Evolutionary conservation across 345 rosid genomes (phyloP).

Genomic region (Hypericum androsaemum): DNA sequence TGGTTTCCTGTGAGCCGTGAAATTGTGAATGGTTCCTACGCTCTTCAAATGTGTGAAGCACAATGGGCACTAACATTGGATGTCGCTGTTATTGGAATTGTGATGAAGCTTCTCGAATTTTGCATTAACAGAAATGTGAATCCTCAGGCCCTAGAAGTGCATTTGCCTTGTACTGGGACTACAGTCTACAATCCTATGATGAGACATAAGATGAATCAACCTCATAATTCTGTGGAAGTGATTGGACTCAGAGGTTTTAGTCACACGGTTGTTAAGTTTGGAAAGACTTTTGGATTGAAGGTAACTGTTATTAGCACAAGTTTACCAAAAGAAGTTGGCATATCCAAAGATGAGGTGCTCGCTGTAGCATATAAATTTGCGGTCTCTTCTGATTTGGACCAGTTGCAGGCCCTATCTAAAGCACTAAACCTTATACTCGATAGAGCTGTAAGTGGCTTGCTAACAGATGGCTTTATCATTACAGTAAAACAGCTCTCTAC

Average conservation of each 20-base stretch:
- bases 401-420: slow-evolving; percentile 46
- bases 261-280: slow-evolving; percentile 92
- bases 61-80: no score
- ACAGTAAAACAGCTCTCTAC: no score
- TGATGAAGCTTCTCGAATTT: no score
- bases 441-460: slow-evolving; percentile 79
- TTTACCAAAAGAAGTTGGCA: slow-evolving; percentile 49
- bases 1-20: no score
- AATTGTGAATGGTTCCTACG: no score
- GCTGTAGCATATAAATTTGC: slow-evolving; percentile 49
- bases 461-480: no score
- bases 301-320: slow-evolving; percentile 86
- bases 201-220: slow-evolving; percentile 68
- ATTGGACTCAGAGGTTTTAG: slow-evolving; percentile 91
- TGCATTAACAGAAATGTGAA: no score
- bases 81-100: no score
- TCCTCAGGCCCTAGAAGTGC: slow-evolving; percentile 71
- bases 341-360: slow-evolving; percentile 78
- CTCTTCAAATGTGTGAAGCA: no score
- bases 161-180: slow-evolving; percentile 81
- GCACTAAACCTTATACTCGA: slow-evolving; percentile 71
- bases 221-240: slow-evolving; percentile 74
- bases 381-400: slow-evolving; percentile 57
- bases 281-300: slow-evolving; percentile 74
- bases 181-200: slow-evolving; percentile 82